Evolutionary conservation across 495 filamentous ascomycete genomes (phyloP), one percentile per base, ranked within the genome.

Genomic region (Xylaria venustula): DNA sequence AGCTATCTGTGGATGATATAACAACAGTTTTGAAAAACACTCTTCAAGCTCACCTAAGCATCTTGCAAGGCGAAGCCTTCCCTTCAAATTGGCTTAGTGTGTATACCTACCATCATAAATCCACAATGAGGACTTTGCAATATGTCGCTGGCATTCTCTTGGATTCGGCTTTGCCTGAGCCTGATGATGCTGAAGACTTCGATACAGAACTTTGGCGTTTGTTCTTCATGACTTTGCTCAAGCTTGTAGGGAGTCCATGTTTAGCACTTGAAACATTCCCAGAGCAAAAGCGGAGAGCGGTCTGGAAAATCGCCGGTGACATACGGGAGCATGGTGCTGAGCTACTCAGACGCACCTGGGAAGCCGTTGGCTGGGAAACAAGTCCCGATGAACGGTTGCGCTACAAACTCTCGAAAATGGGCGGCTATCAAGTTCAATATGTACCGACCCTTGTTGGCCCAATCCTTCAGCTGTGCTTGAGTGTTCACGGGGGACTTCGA

Each of bases 231-330:
- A 92, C 91, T 0, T 75, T 99, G 46, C 81, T 99, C 34, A 91
- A 89, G 68, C 88, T 98, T 3, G 91, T 98, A 7, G 90, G 90
- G 0, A 96, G 90, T 64, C 85, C 92, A 44, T 89, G 88, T 7
- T 79, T 99, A 11, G 92, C 94, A 14, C 83, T 99, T 23, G 94
- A 99, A 69, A 97, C 92, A 0, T 98, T 97, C 71, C 91, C 95
- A 0, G 95, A 98, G 74, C 94, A 99, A 75, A 98, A 97, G 73
- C 80, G 95, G 40, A 79, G 94, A 25, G 93, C 93, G 3, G 93
- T 98, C 14, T 98, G 95, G 94, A 98, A 98, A 78, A 96, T 99
- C 67, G 95, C 92, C 26, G 95, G 94, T 20, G 94, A 99, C 79
- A 91, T 99, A 51, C 81, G 94, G 54, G 92, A 98, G 71, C 83